These are phyloP conservation scores for Thymus quinquecostatus DNA, from an alignment of 257 asterid species.

Conservation along the genomic window DNA sequence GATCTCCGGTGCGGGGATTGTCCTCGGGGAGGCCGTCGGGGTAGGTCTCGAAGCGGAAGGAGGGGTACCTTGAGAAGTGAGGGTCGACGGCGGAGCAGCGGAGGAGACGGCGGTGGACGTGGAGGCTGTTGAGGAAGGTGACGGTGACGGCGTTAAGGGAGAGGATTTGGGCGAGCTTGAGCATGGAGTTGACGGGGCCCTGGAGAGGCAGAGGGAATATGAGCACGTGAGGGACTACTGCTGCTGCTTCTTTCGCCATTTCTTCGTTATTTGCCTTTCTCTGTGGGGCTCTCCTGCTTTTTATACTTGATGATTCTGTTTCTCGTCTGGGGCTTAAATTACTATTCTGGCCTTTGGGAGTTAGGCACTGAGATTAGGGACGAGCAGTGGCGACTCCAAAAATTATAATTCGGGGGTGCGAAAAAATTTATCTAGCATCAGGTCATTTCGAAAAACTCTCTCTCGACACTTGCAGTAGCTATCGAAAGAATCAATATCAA, in stretches of 20 bases:
- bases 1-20: constrained; percentile 46
- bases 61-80: constrained; percentile 38
- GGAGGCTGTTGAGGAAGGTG: constrained; percentile 67
- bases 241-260: constrained; percentile 21
- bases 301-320: neutral
- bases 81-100: neutral
- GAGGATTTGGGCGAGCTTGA: constrained; percentile 56
- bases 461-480: too few relatives aligned
- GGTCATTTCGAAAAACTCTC: too few relatives aligned
- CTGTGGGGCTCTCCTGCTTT: neutral
- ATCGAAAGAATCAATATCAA: too few relatives aligned
- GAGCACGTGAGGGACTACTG: constrained; percentile 50
- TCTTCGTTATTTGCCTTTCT: neutral
- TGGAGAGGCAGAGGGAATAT: constrained; percentile 70
- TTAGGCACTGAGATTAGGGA: too few relatives aligned
- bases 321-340: neutral
- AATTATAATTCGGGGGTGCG: too few relatives aligned
- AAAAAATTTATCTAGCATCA: too few relatives aligned
- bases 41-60: constrained; percentile 40
- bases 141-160: constrained; percentile 43
- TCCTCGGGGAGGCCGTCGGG: constrained; percentile 65
- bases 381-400: too few relatives aligned
- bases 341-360: neutral
- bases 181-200: constrained; percentile 69
- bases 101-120: constrained; percentile 52